A percentile compares a stretch with the other conserved stretches of the same genome.
These are phyloP conservation scores for Eucalyptus cloeziana DNA, from an alignment of 345 rosid genomes.

Conservation along the genomic window DNA sequence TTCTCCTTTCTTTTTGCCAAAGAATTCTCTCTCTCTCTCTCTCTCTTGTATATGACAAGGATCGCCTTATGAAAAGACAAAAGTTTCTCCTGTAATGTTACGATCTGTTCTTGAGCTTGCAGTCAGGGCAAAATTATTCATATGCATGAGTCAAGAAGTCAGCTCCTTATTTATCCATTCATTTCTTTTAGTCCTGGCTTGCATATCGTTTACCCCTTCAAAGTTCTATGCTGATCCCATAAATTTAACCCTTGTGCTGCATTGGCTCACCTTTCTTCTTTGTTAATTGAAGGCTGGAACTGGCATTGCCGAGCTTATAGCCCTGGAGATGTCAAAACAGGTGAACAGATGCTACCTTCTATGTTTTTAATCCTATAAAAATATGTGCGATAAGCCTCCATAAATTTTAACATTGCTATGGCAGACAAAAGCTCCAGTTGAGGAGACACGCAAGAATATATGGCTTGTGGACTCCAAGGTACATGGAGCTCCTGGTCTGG, in stretches of 20 bases:
- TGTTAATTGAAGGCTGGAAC: constrained; percentile 69
- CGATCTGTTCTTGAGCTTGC: neutral
- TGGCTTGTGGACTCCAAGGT: constrained; percentile 99
- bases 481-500: neutral
- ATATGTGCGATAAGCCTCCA: neutral
- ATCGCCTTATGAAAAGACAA: neutral
- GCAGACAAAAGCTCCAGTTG: constrained; percentile 50
- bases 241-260: neutral
- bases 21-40: neutral
- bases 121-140: neutral
- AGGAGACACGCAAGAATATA: constrained; percentile 74
- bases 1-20: neutral
- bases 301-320: constrained; percentile 93
- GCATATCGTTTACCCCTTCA: neutral
- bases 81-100: neutral
- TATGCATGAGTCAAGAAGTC: neutral
- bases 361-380: neutral
- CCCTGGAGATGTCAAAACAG: constrained; percentile 73
- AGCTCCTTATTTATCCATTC: neutral
- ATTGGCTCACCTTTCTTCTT: neutral
- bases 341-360: neutral
- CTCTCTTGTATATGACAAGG: neutral
- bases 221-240: neutral
- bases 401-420: constrained; percentile 1
- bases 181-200: neutral